Conservation (phyloP, 805 yeast species). For the Yarrowia keelungensis region DNA sequence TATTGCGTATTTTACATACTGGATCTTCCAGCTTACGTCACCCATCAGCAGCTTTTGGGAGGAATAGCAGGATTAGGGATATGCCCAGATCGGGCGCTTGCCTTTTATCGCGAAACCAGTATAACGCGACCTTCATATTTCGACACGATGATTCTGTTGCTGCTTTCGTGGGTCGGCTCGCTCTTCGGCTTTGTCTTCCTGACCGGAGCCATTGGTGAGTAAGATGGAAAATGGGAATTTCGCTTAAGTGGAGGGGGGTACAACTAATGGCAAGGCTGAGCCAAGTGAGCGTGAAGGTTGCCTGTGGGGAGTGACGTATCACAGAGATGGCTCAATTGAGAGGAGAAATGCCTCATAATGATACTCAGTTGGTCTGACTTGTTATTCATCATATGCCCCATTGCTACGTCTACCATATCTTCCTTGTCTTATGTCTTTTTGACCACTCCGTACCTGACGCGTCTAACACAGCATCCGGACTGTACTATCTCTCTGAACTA, state of each 20-base stretch:
- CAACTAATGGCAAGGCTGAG: too few species aligned
- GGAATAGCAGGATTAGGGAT: slow-evolving; percentile 31
- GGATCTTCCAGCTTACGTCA: neutral
- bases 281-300: too few species aligned
- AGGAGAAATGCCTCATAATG: too few species aligned
- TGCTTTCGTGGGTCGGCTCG: slow-evolving; percentile 67
- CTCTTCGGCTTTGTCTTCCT: slow-evolving; percentile 63
- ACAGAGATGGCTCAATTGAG: too few species aligned
- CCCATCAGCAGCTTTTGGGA: slow-evolving; percentile 6
- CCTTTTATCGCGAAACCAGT: slow-evolving; percentile 10
- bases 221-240: too few species aligned
- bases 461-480: slow-evolving; percentile 69
- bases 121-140: slow-evolving; percentile 6
- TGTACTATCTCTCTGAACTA: slow-evolving; percentile 87
- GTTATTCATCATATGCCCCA: neutral
- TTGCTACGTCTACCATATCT: neutral
- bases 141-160: slow-evolving; percentile 60
- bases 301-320: too few species aligned
- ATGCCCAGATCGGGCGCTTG: slow-evolving; percentile 19
- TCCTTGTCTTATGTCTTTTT: too few species aligned
- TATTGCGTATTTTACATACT: neutral
- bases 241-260: too few species aligned
- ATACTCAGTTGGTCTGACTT: too few species aligned
- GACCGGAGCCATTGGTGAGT: slow-evolving; percentile 52
- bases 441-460: too few species aligned